phyloP scores from a whole-genome alignment of 2,329 filamentous ascomycete genomes.

The Neofusicoccum ribis region DNA sequence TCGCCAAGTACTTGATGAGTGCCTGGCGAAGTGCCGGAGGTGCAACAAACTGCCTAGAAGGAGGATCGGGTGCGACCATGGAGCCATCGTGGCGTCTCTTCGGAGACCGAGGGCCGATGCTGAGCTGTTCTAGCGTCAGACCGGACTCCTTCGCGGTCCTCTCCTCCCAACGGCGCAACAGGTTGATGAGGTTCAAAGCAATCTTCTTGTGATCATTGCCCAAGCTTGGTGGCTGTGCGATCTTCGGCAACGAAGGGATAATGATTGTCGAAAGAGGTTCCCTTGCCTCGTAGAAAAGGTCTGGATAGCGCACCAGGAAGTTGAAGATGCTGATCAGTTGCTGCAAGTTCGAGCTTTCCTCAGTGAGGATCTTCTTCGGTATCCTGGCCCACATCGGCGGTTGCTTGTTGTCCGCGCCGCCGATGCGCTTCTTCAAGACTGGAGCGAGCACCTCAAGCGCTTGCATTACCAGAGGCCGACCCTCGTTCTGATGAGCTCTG shows the following conservation, averaged over 20 bases:
- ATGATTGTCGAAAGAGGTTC: constrained; percentile 90
- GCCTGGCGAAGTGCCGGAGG: constrained; percentile 64
- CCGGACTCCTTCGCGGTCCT: constrained; percentile 76
- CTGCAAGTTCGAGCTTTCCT: constrained; percentile 92
- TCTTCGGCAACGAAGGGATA: constrained; percentile 84
- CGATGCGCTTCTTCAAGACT: constrained; percentile 82
- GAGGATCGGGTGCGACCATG: constrained; percentile 55
- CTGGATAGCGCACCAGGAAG: constrained; percentile 88
- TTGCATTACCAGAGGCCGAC: constrained; percentile 86
- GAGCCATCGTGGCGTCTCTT: constrained; percentile 78
- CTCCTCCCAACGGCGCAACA: constrained; percentile 93
- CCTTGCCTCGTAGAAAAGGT: constrained; percentile 90
- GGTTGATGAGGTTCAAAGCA: constrained; percentile 82
- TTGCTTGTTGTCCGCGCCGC: constrained; percentile 67
- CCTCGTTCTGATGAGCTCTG: constrained; percentile 93
- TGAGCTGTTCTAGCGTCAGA: constrained; percentile 45
- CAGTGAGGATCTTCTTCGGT: constrained; percentile 84
- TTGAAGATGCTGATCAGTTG: constrained; percentile 98
- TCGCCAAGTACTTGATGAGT: constrained; percentile 91
- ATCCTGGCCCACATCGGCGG: constrained; percentile 84
- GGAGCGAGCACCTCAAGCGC: constrained; percentile 94
- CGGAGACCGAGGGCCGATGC: constrained; percentile 10
- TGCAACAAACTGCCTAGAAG: constrained; percentile 44
- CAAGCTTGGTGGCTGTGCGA: constrained; percentile 77
- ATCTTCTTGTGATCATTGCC: constrained; percentile 91